A percentile compares a stretch with the other conserved stretches of the same genome.
phyloP scores from a whole-genome alignment of 225 moss, liverwort and hornwort species.

The Marchantia paleacea region DNA sequence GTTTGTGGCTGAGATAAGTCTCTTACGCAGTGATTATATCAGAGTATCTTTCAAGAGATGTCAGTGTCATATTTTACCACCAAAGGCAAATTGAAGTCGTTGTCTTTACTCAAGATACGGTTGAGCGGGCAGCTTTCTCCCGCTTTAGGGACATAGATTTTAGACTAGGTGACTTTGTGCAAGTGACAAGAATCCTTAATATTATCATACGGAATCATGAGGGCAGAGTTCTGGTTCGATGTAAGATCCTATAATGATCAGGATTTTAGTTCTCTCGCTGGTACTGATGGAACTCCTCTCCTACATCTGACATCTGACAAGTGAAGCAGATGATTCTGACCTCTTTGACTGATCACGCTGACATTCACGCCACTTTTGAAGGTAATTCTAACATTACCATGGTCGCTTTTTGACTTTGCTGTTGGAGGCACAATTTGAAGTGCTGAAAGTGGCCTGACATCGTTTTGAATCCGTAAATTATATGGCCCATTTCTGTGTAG shows the following conservation, averaged over 20 bases:
- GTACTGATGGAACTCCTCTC: conserved; percentile 14
- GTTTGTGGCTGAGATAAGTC: background rate
- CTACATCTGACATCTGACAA: conserved; percentile 23
- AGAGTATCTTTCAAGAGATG: background rate
- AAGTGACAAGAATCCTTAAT: background rate
- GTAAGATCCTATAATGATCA: conserved; percentile 11
- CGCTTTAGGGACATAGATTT: background rate
- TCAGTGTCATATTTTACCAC: background rate
- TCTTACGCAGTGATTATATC: background rate
- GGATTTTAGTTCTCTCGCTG: background rate
- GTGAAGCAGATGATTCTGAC: conserved; percentile 38
- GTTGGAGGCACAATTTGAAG: conserved; percentile 6
- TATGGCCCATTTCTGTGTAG: conserved; percentile 6
- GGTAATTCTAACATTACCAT: conserved; percentile 33
- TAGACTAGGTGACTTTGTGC: background rate
- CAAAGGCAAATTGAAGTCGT: background rate
- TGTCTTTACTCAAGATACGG: background rate
- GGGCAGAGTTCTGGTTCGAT: conserved; percentile 9
- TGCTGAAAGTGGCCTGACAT: conserved; percentile 21
- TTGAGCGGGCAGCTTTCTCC: background rate
- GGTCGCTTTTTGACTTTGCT: conserved; percentile 23
- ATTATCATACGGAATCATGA: background rate
- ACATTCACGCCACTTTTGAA: conserved; percentile 22
- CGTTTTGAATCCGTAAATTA: background rate
- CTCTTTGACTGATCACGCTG: conserved; percentile 37